Evolutionary conservation across 78 protist species (phyloP).

Genomic region (Dictyostelium firmibasis): DNA sequence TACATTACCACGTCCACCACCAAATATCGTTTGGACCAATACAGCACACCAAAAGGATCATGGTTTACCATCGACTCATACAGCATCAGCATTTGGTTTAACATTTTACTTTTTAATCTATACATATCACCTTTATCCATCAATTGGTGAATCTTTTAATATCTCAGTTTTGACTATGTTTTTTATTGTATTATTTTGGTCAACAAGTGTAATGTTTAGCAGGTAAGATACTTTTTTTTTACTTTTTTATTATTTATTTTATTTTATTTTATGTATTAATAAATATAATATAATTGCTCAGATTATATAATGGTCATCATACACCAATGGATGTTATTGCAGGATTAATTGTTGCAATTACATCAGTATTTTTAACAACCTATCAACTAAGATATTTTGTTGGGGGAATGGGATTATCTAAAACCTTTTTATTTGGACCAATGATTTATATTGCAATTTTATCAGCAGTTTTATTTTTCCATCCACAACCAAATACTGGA

Average conservation of each 20-base stretch:
- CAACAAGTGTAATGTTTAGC: constrained; percentile 38
- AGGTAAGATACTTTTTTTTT: not conserved
- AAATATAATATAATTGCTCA: too few relatives aligned
- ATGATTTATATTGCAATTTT: not conserved
- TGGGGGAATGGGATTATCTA: not conserved
- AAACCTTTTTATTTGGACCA: constrained; percentile 3
- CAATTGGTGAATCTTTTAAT: not conserved
- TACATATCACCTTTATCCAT: not conserved
- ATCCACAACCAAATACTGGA: constrained; percentile 46
- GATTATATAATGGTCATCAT: constrained; percentile 68
- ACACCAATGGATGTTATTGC: constrained; percentile 72
- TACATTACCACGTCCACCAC: constrained; percentile 60
- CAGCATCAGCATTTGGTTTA: constrained; percentile 41
- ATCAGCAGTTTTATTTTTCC: constrained; percentile 2
- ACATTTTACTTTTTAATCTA: constrained; percentile 35
- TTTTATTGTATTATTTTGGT: not conserved
- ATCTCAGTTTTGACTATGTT: constrained; percentile 6
- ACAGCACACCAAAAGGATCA: constrained; percentile 63
- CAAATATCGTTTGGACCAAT: constrained; percentile 20
- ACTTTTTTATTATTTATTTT: not conserved
- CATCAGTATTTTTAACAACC: not conserved
- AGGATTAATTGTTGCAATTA: constrained; percentile 19
- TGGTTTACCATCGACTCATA: constrained; percentile 74
- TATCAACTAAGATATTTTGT: not conserved
- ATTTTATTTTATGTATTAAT: not conserved